Evolutionary conservation across 805 yeast genomes (phyloP).

Genomic region (Saturnispora saitoi): DNA sequence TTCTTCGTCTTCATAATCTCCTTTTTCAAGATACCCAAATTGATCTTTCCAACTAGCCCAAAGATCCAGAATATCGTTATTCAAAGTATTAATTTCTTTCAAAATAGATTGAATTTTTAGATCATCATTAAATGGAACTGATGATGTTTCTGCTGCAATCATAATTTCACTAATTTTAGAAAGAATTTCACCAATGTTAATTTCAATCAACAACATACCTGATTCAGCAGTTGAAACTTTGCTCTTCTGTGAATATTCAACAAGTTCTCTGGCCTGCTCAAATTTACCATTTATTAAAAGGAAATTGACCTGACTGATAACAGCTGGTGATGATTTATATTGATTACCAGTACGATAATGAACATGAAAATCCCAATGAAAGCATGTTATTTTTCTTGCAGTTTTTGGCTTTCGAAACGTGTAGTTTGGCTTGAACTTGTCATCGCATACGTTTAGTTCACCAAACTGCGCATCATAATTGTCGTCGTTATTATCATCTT

Average conservation of each 20-base stretch:
- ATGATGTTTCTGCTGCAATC: neutral
- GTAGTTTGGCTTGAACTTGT: neutral
- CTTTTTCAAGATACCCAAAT: neutral
- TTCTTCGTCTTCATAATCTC: conserved; percentile 29
- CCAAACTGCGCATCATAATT: neutral
- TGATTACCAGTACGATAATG: conserved; percentile 4
- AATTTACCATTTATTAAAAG: conserved; percentile 4
- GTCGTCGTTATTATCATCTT: neutral
- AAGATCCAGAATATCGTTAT: conserved; percentile 3
- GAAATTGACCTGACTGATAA: neutral
- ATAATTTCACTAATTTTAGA: conserved; percentile 2
- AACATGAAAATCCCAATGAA: neutral
- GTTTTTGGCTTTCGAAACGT: neutral
- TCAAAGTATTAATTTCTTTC: neutral
- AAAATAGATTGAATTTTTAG: neutral
- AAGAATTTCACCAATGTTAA: conserved; percentile 2
- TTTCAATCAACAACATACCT: neutral
- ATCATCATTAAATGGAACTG: neutral
- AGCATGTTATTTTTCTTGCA: neutral
- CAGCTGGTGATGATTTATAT: conserved; percentile 1
- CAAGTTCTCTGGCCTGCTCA: conserved; percentile 1
- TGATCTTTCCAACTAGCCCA: conserved; percentile 6
- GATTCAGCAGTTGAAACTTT: conserved; percentile 1
- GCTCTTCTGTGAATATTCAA: neutral
- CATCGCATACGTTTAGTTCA: neutral